These are phyloP conservation scores for Trichophyton equinum DNA, from an alignment of 2,329 filamentous ascomycete species.

Conservation along the genomic window DNA sequence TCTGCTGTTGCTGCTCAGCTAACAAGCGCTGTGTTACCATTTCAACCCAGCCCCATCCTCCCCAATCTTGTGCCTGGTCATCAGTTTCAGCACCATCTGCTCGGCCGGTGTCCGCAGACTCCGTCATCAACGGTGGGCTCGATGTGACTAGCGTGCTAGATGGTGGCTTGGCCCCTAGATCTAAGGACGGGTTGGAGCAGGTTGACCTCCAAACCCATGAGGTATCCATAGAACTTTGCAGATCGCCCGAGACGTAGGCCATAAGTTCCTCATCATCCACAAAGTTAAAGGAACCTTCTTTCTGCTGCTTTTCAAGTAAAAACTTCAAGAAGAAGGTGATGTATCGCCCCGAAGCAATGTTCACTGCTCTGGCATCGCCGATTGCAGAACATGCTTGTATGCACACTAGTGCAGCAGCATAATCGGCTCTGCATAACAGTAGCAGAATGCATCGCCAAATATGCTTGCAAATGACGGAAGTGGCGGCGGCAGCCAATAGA, in stretches of 20 bases:
- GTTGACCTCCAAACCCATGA: conserved; percentile 66
- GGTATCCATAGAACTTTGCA: conserved; percentile 64
- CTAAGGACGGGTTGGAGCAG: background rate
- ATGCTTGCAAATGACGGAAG: conserved; percentile 65
- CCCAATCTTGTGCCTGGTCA: conserved; percentile 40
- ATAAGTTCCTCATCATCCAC: conserved; percentile 75
- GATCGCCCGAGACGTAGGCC: conserved; percentile 72
- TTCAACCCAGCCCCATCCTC: conserved; percentile 67
- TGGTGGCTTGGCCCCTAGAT: background rate
- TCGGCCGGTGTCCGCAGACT: conserved; percentile 41
- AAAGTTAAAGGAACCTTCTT: conserved; percentile 29
- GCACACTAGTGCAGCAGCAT: conserved; percentile 59
- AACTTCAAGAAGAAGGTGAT: conserved; percentile 66
- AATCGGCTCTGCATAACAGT: conserved; percentile 61
- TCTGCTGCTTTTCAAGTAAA: conserved; percentile 46
- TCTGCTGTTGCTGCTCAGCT: conserved; percentile 32
- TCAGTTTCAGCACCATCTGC: conserved; percentile 26
- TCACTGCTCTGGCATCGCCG: conserved; percentile 57
- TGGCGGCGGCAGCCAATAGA: conserved; percentile 54
- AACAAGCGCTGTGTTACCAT: conserved; percentile 46
- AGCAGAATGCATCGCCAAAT: conserved; percentile 79
- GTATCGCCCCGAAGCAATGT: conserved; percentile 67
- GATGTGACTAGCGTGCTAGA: conserved; percentile 7
- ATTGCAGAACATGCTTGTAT: conserved; percentile 60
- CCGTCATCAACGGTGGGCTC: conserved; percentile 6